These are phyloP conservation scores for Physcomitrellopsis africana DNA, from an alignment of 225 moss, liverwort and hornwort genomes.

Conservation along the genomic window DNA sequence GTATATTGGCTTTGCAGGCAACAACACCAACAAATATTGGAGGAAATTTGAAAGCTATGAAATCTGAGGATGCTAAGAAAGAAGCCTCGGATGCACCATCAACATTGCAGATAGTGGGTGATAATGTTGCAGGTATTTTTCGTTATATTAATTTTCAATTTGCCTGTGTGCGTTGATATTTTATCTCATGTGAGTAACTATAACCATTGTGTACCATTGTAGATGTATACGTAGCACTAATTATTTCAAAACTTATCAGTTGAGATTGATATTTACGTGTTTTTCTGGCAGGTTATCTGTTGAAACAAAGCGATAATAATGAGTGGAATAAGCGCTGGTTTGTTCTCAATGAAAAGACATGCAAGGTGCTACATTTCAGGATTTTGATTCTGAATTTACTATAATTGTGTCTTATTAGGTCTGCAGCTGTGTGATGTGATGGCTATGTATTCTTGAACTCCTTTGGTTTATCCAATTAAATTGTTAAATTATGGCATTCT, in stretches of 20 bases:
- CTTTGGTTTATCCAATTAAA: not conserved
- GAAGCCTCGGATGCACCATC: constrained; percentile 70
- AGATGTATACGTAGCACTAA: not conserved
- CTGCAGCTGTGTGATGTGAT: constrained; percentile 3
- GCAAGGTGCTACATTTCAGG: constrained; percentile 59
- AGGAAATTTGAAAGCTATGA: constrained; percentile 81
- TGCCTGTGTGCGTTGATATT: not conserved
- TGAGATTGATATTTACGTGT: not conserved
- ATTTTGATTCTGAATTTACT: not conserved
- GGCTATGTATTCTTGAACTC: not conserved
- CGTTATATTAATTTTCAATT: not conserved
- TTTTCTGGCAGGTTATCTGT: constrained; percentile 68
- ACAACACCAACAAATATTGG: constrained; percentile 80
- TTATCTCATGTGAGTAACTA: not conserved
- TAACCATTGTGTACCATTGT: not conserved
- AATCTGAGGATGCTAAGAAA: constrained; percentile 74
- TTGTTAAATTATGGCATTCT: constrained; percentile 10
- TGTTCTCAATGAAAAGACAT: constrained; percentile 95
- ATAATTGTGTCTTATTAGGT: not conserved
- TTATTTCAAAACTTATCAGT: not conserved
- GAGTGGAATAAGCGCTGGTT: constrained; percentile 96
- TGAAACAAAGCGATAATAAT: constrained; percentile 74
- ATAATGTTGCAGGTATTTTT: constrained; percentile 82
- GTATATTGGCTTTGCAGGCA: constrained; percentile 52
- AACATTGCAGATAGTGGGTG: constrained; percentile 82